These are phyloP conservation scores for Calycina herbarum DNA, from an alignment of 2,329 filamentous ascomycete species.

Conservation along the genomic window DNA sequence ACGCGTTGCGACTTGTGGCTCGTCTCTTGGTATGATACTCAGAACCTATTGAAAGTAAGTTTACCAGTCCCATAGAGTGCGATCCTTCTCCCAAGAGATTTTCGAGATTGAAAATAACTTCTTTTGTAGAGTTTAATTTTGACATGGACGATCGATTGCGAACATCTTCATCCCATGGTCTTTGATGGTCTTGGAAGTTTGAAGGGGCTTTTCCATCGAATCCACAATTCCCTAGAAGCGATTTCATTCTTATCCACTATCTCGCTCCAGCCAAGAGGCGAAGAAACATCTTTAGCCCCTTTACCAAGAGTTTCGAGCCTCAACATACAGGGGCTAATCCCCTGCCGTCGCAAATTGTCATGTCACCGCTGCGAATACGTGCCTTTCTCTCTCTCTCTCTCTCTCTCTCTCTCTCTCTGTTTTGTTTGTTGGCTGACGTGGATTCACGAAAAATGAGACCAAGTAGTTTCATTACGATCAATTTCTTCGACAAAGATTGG, in stretches of 20 bases:
- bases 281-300: background rate
- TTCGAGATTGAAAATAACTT: background rate
- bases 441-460: background rate
- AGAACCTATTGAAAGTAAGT: background rate
- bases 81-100: background rate
- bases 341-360: background rate
- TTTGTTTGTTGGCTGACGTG: background rate
- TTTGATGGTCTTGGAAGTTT: background rate
- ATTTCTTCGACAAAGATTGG: background rate
- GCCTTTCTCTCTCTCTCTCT: background rate
- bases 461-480: background rate
- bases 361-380: background rate
- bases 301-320: slow-evolving; percentile 1
- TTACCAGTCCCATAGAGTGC: background rate
- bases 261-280: background rate
- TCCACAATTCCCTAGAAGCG: background rate
- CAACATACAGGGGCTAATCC: background rate
- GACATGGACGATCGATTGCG: background rate
- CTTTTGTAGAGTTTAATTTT: background rate
- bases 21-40: background rate
- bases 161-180: background rate
- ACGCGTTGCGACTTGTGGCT: background rate
- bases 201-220: background rate
- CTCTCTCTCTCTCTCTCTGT: background rate
- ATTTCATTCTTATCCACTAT: slow-evolving; percentile 2